Base-by-base conservation (phyloP, 345 rosid species). In the Adansonia digitata region DNA sequence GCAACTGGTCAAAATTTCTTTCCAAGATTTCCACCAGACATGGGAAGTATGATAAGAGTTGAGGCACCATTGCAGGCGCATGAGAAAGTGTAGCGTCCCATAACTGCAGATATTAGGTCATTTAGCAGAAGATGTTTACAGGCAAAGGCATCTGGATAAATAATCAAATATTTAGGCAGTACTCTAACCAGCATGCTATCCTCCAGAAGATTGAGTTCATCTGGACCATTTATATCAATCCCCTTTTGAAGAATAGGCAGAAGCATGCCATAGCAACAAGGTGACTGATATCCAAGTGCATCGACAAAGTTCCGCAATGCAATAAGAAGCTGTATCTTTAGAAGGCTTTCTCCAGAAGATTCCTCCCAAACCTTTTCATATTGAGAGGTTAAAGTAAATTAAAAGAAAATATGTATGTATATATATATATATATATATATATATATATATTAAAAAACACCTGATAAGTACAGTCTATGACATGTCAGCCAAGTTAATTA, bases 261-360 rank as follows among this genome's bases (percentile, higher is more conserved):
- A 68, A 95, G 81, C 78, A 93, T 79, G 74, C 77, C 79, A 78
- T 95, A 95, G 85, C 93, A 88, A 70, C 85, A 82, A 53, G 98
- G 91, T 31, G 97, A 93, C 70, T 91, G 98, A 82, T 89, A 86
- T 70, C 90, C 98, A 74, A 95, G 96, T 13, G 97, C 96, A 83
- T 88, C 78, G 70, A 95, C 96, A 87, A 93, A 93, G 84, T 88
- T 88, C 73, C 91, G 89, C 78, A 95, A 80, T 74, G 98, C 98
- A 84, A 91, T 92, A 74, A 95, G 97, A 84, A 95, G 93, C 83
- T 95, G 99, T 82, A 95, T 95, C 84, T 90, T 97, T 45, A 95
- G 86, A 84, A 95, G 99, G 82, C 96, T 92, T 86, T 95, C 98
- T 63, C 97, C 92, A 71, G 94, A 85, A 79, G 97, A 90, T 82